Base-by-base conservation (phyloP, 495 filamentous ascomycete genomes). In the Neurospora tetrasperma region DNA sequence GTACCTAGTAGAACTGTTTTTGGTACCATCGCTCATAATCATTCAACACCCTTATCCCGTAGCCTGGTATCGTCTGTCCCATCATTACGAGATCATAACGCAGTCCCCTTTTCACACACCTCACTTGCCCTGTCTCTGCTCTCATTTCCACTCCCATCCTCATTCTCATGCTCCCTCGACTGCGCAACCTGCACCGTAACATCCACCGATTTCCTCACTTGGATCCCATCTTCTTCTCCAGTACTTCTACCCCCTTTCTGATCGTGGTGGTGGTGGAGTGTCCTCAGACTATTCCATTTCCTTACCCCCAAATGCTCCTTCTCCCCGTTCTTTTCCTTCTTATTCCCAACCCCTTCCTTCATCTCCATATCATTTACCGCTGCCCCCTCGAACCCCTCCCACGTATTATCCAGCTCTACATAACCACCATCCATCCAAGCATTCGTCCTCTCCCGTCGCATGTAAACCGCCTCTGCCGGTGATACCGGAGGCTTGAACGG, bases 341-440 rank as follows among this genome's bases (percentile, higher is more conserved):
- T 38, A 41, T 23, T 10, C 16, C 44, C 70, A 68, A 41, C 70
- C 48, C 46, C 59, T 40, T 77, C 76, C 5, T 69, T 73, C 74
- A 77, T 14, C 70, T 79, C 78, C 9, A 77, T 74, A 71, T 75
- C 78, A 54, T 54, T 54, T 27, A 74, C 71, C 69, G 68, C 68
- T 70, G 23, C 31, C 71, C 72, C 42, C 46, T 44, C 31, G 2
- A 10, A 38, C 18, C 69, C 71, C 18, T 48, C 68, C 14, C 69
- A 42, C 41, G 54, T 42, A 39, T 79, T 76, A 12, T 78, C 75
- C 44, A 80, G 62, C 72, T 80, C 77, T 0, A 77, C 71, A 71
- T 79, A 79, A 0, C 76, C 73, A 1, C 73, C 39, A 31, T 59
- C 38, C 46, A 48, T 43, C 71, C 74, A 69, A n/a, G 48, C 39